Percentiles rank a stretch among this genome's conserved stretches.
Conservation (phyloP, 768 basidiomycete species). For the Artomyces pyxidatus region DNA sequence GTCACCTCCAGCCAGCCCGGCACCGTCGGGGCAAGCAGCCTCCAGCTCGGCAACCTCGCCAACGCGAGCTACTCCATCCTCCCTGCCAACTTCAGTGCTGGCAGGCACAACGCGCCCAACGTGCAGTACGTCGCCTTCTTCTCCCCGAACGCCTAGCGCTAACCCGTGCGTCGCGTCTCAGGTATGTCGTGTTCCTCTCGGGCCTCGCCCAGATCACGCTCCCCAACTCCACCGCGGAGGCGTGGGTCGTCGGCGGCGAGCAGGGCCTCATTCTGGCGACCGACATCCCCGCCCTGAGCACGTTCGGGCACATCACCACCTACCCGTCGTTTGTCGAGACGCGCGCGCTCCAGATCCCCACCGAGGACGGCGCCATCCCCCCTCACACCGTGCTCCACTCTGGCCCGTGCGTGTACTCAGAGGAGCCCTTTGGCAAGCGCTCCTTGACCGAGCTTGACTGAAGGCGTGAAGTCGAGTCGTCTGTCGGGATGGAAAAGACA, state of each 20-base stretch:
- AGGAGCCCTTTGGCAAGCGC: neutral
- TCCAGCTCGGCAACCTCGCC: slow-evolving; percentile 18
- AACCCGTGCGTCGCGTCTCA: neutral
- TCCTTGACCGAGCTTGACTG: slow-evolving; percentile 7
- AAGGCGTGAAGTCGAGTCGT: neutral
- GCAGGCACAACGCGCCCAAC: slow-evolving; percentile 46
- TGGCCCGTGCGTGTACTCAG: slow-evolving; percentile 12
- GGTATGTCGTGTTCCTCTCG: slow-evolving; percentile 18
- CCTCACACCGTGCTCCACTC: slow-evolving; percentile 15
- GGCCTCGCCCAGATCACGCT: slow-evolving; percentile 20
- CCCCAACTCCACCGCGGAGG: slow-evolving; percentile 12
- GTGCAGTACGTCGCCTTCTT: slow-evolving; percentile 19
- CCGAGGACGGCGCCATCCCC: slow-evolving; percentile 15
- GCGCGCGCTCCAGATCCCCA: slow-evolving; percentile 19
- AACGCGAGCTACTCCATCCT: slow-evolving; percentile 21
- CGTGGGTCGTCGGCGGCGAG: slow-evolving; percentile 14
- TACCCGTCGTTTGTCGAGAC: slow-evolving; percentile 18
- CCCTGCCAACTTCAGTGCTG: slow-evolving; percentile 41
- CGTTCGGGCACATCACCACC: slow-evolving; percentile 17
- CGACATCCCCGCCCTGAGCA: slow-evolving; percentile 11
- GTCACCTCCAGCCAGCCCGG: slow-evolving; percentile 18
- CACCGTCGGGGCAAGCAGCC: slow-evolving; percentile 18
- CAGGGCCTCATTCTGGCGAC: slow-evolving; percentile 18
- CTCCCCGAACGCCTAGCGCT: neutral
- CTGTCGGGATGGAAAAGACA: neutral